Base-by-base conservation (phyloP, 1,284 basidiomycete genomes). In the Cutaneotrichosporon sp. region DNA sequence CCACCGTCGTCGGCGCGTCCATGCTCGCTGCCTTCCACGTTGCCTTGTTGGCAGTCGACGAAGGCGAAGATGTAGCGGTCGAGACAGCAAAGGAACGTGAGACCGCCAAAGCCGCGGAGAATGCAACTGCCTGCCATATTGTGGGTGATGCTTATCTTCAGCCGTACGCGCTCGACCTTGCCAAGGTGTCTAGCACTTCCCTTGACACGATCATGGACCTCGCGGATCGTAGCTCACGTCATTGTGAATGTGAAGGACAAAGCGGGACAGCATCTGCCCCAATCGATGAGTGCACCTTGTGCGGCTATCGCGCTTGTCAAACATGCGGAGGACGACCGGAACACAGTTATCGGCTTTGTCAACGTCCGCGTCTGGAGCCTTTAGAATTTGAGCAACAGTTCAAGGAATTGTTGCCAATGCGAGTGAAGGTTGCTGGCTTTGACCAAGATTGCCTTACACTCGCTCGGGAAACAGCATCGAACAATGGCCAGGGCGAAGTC, bases 1-100 rank as follows among this genome's bases (percentile, higher is more conserved):
- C 92, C 1, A 97, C 92, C 1, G 92, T 97, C 13, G 92, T 97
- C 18, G 92, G 93, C 1, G 83, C 90, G 1, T 87, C 89, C 61
- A 90, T 97, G 63, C 77, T 96, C 37, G 84, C 88, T 10, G 90
- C 91, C 0, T 77, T 97, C 40, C 80, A 86, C 12, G 74, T 85
- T 1, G 83, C 84, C 5, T 80, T 79, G 65, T 80, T 81, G 40
- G 79, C 87, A 23, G 76, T 90, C 33, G 20, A 68, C 14, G 73
- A 81, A 54, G 83, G 80, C 1, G 85, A 86, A 60, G 84, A 86
- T 64, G 78, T 75, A 61, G 84, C 83, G 67, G 71, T 70, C 23
- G 67, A 69, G 15, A 71, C 68, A 14, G 78, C 77, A 2, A 74
- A 65, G 8, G 67, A 76, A 14, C 44, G 23, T 5, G 73, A 77